Percentiles rank a stretch among this genome's conserved stretches.
phyloP scores from a whole-genome alignment of 2,329 filamentous ascomycete genomes.

The Septoria petroselini region DNA sequence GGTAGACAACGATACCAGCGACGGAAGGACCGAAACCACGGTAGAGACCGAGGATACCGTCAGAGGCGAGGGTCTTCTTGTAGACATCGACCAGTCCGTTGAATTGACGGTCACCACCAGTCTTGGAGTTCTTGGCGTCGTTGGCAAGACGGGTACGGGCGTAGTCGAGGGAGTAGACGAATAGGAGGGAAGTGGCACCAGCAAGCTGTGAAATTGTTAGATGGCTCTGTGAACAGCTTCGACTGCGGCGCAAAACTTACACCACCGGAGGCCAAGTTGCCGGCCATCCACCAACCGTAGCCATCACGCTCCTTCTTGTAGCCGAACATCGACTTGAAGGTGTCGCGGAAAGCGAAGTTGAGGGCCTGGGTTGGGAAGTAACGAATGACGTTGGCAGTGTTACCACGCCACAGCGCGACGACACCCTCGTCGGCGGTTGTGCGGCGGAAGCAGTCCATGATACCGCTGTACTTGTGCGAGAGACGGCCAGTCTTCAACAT shows the following conservation, averaged over 20 bases:
- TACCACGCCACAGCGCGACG: conserved; percentile 96
- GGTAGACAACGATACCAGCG: conserved; percentile 98
- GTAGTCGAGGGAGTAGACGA: conserved; percentile 99
- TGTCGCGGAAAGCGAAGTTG: conserved; percentile 99
- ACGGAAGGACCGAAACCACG: conserved; percentile 99
- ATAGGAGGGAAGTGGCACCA: conserved; percentile 98
- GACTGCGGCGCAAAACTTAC: conserved; percentile 55
- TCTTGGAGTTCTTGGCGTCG: conserved; percentile 98
- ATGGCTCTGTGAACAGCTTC: neutral
- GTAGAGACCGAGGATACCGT: conserved; percentile 99
- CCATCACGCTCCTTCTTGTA: conserved; percentile 99
- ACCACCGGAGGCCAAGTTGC: conserved; percentile 99
- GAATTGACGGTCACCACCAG: conserved; percentile 98
- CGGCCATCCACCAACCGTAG: conserved; percentile 97
- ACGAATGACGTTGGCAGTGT: conserved; percentile 99
- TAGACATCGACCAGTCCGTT: conserved; percentile 99
- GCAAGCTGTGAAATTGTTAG: conserved; percentile 61
- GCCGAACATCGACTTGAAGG: conserved; percentile 99
- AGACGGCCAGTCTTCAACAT: conserved; percentile 99
- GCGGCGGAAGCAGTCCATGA: conserved; percentile 90
- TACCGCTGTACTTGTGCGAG: conserved; percentile 93
- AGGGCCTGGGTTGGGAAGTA: conserved; percentile 99
- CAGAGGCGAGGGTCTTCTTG: conserved; percentile 98
- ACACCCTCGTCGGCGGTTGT: conserved; percentile 89
- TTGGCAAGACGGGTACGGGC: conserved; percentile 99